phyloP scores from a whole-genome alignment of 2,329 filamentous ascomycete genomes.

The Xylariales sp. region DNA sequence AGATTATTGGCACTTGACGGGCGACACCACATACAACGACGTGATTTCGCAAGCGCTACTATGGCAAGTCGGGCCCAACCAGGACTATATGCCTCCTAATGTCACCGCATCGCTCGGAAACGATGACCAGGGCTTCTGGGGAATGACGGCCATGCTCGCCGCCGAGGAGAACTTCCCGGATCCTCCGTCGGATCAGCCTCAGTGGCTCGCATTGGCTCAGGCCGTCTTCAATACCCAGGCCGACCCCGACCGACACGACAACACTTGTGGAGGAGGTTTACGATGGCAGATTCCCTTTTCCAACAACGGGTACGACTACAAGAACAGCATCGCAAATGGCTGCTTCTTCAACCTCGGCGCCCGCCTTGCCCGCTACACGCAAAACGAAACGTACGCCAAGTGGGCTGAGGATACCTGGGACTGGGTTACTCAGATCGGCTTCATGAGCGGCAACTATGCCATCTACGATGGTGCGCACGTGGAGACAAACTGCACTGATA shows the following conservation, averaged over 20 bases:
- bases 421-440: constrained; percentile 42
- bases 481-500: constrained; percentile 38
- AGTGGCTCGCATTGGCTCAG: constrained; percentile 62
- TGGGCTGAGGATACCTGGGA: constrained; percentile 58
- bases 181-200: constrained; percentile 41
- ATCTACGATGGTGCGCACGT: constrained; percentile 48
- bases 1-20: constrained; percentile 46
- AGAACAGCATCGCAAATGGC: constrained; percentile 40
- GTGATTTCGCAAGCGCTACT: constrained; percentile 39
- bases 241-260: constrained; percentile 50
- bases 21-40: constrained; percentile 47
- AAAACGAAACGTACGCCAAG: constrained; percentile 58
- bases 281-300: constrained; percentile 64
- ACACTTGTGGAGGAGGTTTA: constrained; percentile 57
- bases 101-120: constrained; percentile 40
- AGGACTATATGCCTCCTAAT: constrained; percentile 44
- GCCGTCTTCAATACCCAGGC: constrained; percentile 62
- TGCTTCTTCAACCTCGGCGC: constrained; percentile 48
- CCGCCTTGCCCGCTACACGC: constrained; percentile 59
- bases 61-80: constrained; percentile 38
- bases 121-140: constrained; percentile 62
- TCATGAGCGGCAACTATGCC: constrained; percentile 40
- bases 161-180: constrained; percentile 59
- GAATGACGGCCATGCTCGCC: constrained; percentile 57
- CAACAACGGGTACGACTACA: constrained; percentile 46